Base-by-base conservation (phyloP, 2,329 filamentous ascomycete genomes). In the Teratosphaeria viscida region DNA sequence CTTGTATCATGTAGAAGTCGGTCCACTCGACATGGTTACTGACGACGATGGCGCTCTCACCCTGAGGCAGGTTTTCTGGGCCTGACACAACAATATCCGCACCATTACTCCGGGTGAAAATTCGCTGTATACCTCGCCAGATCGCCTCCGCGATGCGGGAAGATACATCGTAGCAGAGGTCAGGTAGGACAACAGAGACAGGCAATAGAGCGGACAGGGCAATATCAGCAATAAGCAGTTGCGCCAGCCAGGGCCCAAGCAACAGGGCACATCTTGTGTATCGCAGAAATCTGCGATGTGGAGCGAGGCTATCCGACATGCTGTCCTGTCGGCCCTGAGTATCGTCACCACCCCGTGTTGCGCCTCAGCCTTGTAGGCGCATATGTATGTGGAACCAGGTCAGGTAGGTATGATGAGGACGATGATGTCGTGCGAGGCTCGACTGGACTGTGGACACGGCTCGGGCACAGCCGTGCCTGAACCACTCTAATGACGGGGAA, bases 1-100 rank as follows among this genome's bases (percentile, higher is more conserved):
- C 78, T 71, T 86, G 82, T 63, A 85, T 82, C 76, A 85, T 79
- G 73, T 85, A 86, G 67, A 86, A 85, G 70, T 86, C 83, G 59
- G 78, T 76, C 83, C 83, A 86, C 57, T 76, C 77, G 47, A 84
- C 78, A 71, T 85, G 83, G 68, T 86, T 85, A 58, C 78, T 75
- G 57, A 86, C 73, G 35, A 86, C 80, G 57, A 86, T 79, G 58
- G 82, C 83, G 29, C 79, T 83, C 71, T 86, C 83, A n/a, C 75
- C 76, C 11, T 61, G 58, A 1, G 81, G 82, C 8, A 85, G 71
- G 1, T 66, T 60, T 63, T 82, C 79, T 19, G 57, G 61, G 16
- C 82, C 82, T 7, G 81, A 81, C 34, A 79, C 72, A 43, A 76
- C 76, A 64, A 86, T 82, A 57, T 72, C 63, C 49, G 80, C 82